Evolutionary conservation across 1,139 yeast species (phyloP).

Genomic region (Zhuliangozyma blackwelliae): DNA sequence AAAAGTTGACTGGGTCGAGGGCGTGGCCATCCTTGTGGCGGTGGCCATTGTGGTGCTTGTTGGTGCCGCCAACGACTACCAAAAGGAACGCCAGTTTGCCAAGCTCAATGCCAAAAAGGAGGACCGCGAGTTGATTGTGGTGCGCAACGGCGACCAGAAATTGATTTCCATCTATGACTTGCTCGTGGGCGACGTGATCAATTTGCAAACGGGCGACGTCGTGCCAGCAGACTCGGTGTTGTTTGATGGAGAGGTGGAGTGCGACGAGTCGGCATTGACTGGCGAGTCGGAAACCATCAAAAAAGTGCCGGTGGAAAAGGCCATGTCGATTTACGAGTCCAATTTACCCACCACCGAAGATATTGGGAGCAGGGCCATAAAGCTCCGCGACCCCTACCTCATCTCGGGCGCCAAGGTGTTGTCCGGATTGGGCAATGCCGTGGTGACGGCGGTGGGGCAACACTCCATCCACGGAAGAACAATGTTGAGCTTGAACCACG

Average conservation of each 20-base stretch:
- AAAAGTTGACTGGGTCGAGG: constrained; percentile 95
- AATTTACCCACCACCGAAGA: constrained; percentile 38
- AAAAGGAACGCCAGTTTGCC: constrained; percentile 91
- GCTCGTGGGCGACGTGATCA: constrained; percentile 79
- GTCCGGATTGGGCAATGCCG: constrained; percentile 80
- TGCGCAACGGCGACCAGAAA: constrained; percentile 66
- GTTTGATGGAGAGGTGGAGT: constrained; percentile 73
- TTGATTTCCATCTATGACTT: constrained; percentile 72
- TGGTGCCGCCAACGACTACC: constrained; percentile 93
- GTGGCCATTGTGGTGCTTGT: constrained; percentile 86
- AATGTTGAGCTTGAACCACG: constrained; percentile 71
- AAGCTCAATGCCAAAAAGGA: constrained; percentile 83
- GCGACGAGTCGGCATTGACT: constrained; percentile 89
- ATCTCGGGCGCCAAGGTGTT: constrained; percentile 88
- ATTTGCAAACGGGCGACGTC: constrained; percentile 90
- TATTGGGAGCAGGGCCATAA: constrained; percentile 42
- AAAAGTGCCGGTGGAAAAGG: constrained; percentile 54
- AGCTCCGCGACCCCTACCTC: constrained; percentile 69
- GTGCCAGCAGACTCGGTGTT: constrained; percentile 85
- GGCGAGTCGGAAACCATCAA: constrained; percentile 87
- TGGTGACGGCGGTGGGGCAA: constrained; percentile 87
- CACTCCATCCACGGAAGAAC: constrained; percentile 91
- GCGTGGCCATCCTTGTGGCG: constrained; percentile 94
- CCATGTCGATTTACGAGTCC: constrained; percentile 30
- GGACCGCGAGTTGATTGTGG: constrained; percentile 73